Conservation (phyloP, 192 early-diverging fungal genomes). For the Gamsiella multidivaricata region DNA sequence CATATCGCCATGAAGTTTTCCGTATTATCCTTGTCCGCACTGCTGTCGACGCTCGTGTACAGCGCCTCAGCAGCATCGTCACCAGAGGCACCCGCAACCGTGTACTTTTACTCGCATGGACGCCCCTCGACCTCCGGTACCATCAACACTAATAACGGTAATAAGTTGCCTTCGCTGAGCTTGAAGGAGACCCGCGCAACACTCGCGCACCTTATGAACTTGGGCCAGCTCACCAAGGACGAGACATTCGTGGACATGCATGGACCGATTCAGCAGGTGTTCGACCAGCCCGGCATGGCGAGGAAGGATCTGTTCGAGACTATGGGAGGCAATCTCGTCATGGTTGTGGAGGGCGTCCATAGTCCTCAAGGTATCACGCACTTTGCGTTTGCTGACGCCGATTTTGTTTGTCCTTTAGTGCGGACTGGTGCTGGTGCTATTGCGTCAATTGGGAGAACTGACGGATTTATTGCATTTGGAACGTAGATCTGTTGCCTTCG, state of each 20-base stretch:
- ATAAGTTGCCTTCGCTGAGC: conserved; percentile 18
- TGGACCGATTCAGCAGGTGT: conserved; percentile 47
- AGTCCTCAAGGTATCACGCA: conserved; percentile 29
- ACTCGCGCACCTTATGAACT: conserved; percentile 39
- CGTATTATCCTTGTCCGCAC: conserved; percentile 27
- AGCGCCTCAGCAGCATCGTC: conserved; percentile 25
- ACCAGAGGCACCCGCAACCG: conserved; percentile 30
- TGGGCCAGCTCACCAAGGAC: conserved; percentile 6
- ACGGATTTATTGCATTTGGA: background rate
- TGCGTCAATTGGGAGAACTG: background rate
- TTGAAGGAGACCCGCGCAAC: conserved; percentile 46
- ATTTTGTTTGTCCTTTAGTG: too few species aligned
- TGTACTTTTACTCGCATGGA: conserved; percentile 46
- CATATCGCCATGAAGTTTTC: conserved; percentile 27
- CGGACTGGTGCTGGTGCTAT: background rate
- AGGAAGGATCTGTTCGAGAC: conserved; percentile 45
- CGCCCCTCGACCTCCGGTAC: conserved; percentile 16
- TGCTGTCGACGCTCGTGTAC: conserved; percentile 34
- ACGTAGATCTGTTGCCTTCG: conserved; percentile 35
- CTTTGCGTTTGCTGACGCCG: too few species aligned
- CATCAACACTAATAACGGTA: background rate
- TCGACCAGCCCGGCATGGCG: conserved; percentile 34
- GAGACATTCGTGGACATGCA: conserved; percentile 14
- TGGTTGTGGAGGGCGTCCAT: conserved; percentile 49
- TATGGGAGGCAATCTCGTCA: conserved; percentile 38